Evolutionary conservation across 2,329 filamentous ascomycete species (phyloP).

Genomic region (Chrysoporthe deuterocubensis): DNA sequence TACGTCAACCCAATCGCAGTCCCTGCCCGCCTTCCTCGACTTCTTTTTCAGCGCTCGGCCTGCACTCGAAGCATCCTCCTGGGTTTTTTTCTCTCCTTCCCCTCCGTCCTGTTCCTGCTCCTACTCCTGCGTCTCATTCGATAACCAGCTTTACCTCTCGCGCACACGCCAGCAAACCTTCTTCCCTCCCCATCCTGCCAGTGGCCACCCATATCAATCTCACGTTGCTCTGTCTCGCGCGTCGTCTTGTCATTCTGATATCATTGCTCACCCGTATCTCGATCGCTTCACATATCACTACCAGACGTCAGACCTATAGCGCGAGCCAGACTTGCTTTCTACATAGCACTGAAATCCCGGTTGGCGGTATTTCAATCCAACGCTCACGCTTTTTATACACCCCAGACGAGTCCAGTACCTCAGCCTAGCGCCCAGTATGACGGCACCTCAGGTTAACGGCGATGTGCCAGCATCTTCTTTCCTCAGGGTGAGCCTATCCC

Average conservation of each 20-base stretch:
- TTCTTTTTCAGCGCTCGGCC: neutral
- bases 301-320: neutral
- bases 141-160: neutral
- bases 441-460: slow-evolving; percentile 53
- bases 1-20: slow-evolving; percentile 7
- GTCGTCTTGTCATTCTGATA: too few relatives aligned
- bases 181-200: neutral
- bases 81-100: neutral
- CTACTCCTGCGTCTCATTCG: too few relatives aligned
- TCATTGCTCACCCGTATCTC: neutral
- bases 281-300: neutral
- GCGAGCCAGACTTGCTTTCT: neutral
- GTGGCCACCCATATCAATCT: neutral
- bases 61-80: neutral
- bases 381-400: neutral
- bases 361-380: neutral
- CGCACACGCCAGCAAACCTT: neutral
- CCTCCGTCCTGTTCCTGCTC: neutral
- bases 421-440: slow-evolving; percentile 35
- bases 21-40: neutral
- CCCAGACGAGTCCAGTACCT: slow-evolving; percentile 3
- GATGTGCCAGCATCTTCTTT: slow-evolving; percentile 55
- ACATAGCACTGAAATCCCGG: neutral
- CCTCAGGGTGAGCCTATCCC: slow-evolving; percentile 47
- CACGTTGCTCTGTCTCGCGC: neutral